Conservation (phyloP, 495 filamentous ascomycete genomes). For the Halenospora varia region DNA sequence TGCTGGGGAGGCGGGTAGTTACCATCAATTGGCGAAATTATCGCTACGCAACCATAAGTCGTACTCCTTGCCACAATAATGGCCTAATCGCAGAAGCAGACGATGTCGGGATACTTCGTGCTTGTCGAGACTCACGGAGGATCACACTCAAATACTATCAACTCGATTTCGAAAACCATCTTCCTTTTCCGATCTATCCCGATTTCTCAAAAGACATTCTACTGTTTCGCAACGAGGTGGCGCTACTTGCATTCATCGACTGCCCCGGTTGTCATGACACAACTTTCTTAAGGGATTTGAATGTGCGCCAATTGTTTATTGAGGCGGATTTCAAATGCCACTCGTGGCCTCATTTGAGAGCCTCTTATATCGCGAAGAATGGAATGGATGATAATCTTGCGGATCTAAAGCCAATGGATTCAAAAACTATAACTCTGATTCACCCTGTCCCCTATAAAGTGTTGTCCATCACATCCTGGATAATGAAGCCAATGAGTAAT, state of each 20-base stretch:
- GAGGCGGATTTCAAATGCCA: not conserved
- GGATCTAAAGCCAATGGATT: not conserved
- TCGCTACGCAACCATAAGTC: not conserved
- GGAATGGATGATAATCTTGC: not conserved
- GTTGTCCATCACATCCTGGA: too few relatives aligned
- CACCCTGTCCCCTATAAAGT: too few relatives aligned
- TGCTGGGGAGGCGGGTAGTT: not conserved
- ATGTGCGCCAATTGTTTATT: not conserved
- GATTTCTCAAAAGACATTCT: not conserved
- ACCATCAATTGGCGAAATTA: not conserved
- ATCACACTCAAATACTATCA: not conserved
- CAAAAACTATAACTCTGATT: too few relatives aligned
- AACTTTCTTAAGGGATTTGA: not conserved
- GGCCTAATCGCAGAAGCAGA: not conserved
- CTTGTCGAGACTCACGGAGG: not conserved
- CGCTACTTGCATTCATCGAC: not conserved
- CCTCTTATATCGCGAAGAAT: not conserved
- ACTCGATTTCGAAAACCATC: not conserved
- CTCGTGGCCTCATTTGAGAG: not conserved
- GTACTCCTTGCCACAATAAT: not conserved
- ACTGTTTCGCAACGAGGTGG: not conserved
- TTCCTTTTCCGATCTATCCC: not conserved
- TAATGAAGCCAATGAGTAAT: too few relatives aligned
- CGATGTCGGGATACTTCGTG: not conserved
- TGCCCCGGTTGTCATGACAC: not conserved